Base-by-base conservation (phyloP, 2,329 filamentous ascomycete genomes). In the Penicillium sp. region DNA sequence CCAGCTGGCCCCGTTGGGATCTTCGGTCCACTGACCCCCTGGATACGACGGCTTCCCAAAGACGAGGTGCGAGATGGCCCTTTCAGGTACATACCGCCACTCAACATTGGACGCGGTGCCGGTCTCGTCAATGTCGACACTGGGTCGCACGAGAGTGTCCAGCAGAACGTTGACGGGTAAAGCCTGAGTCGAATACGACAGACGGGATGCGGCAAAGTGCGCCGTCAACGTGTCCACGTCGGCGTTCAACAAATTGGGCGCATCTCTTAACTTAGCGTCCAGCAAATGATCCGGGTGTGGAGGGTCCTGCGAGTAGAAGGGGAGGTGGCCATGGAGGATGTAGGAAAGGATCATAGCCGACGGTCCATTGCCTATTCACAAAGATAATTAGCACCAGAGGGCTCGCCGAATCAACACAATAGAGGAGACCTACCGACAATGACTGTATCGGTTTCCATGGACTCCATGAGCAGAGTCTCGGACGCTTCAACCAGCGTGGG, bases 341-440 rank as follows among this genome's bases (percentile, higher is more conserved):
- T 81, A 84, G 40, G 80, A 82, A 31, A 84, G 72, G 57, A 83
- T 79, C 67, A 84, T 73, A 44, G 81, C 78, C 44, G 81, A 81
- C 40, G 81, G 81, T 48, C 81, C 81, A 63, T 81, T 82, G 61
- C 81, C 81, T 82, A 55, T 35, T 50, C 4, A 20, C 15, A 8
- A 44, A 7, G n/a, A 42, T n/a, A 8, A n/a, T 49, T 42, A 32
- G 27, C 12, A 42, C 24, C 31, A 4, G 31, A 35, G 6, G 10
- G 13, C 6, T 9, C 20, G 20, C 3, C 18, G 6, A 23, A 40
- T 24, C 24, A 13, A 28, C 27, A 9, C 27, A 35, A 40, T 10
- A 7, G 18, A 54, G 53, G 9, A 56, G 52, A 66, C 69, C 58
- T 68, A 74, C 72, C 72, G 61, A 74, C 66, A 50, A 74, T 72